phyloP scores from a whole-genome alignment of 805 yeast species.

The Limtongia smithiae region DNA sequence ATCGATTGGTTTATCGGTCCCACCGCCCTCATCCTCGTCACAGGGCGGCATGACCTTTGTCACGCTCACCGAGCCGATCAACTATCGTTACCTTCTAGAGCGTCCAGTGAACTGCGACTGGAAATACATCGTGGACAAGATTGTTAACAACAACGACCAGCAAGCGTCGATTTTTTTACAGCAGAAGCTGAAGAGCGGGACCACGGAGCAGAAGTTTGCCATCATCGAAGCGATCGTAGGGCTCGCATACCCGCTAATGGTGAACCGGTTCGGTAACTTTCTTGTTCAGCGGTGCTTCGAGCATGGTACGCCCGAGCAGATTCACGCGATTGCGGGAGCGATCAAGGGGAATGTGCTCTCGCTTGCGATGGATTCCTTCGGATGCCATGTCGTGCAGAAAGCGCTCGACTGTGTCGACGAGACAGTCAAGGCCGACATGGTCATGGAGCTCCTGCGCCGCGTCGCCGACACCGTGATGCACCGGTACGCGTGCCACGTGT shows the following conservation, averaged over 20 bases:
- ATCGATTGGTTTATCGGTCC: too few relatives aligned
- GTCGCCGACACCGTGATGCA: slow-evolving; percentile 38
- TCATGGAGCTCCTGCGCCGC: slow-evolving; percentile 39
- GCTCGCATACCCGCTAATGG: slow-evolving; percentile 37
- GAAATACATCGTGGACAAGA: slow-evolving; percentile 36
- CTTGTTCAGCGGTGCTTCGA: slow-evolving; percentile 43
- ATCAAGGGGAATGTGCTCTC: slow-evolving; percentile 36
- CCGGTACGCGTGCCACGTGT: slow-evolving; percentile 44
- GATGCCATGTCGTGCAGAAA: slow-evolving; percentile 45
- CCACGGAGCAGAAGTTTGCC: slow-evolving; percentile 34
- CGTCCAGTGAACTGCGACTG: slow-evolving; percentile 34
- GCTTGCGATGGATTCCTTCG: slow-evolving; percentile 40
- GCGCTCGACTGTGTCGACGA: slow-evolving; percentile 39
- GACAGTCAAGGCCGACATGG: slow-evolving; percentile 33
- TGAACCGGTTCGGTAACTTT: slow-evolving; percentile 44
- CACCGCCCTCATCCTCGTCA: neutral
- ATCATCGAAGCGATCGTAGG: slow-evolving; percentile 36
- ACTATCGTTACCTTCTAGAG: slow-evolving; percentile 36
- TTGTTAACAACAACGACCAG: slow-evolving; percentile 40
- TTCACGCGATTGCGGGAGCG: slow-evolving; percentile 30
- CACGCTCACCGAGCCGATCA: slow-evolving; percentile 32
- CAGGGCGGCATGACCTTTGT: slow-evolving; percentile 6
- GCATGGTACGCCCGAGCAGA: slow-evolving; percentile 35
- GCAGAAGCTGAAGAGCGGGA: slow-evolving; percentile 39
- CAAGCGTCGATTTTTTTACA: slow-evolving; percentile 44